Percentiles rank a stretch among this genome's conserved stretches.
These are phyloP conservation scores for Neospermospora avenae DNA, from an alignment of 2,329 filamentous ascomycete genomes.

Conservation along the genomic window DNA sequence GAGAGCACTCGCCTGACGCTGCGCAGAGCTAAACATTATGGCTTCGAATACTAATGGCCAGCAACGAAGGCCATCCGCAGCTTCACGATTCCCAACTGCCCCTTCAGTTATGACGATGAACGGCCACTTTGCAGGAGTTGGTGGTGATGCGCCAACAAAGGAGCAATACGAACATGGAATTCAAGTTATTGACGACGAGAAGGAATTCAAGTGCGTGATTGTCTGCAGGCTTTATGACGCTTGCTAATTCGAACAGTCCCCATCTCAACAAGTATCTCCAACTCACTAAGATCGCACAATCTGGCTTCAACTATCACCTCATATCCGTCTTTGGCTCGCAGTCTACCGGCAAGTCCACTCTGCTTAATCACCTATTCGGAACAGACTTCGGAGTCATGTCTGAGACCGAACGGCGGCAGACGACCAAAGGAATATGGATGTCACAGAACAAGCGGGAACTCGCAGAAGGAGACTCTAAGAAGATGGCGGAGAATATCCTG, in stretches of 20 bases:
- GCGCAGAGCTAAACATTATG: constrained; percentile 20
- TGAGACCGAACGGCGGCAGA: constrained; percentile 89
- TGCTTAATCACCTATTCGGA: constrained; percentile 93
- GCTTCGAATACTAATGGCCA: constrained; percentile 27
- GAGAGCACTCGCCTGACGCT: not conserved
- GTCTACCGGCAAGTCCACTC: constrained; percentile 95
- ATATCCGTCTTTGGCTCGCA: constrained; percentile 99
- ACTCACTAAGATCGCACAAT: constrained; percentile 73
- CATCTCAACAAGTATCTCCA: constrained; percentile 80
- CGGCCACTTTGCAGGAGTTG: constrained; percentile 74
- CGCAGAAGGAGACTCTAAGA: constrained; percentile 45
- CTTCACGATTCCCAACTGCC: constrained; percentile 33
- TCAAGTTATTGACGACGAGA: constrained; percentile 94
- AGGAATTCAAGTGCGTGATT: constrained; percentile 82
- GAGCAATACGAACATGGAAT: constrained; percentile 86
- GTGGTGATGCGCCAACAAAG: constrained; percentile 61
- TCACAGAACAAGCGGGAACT: constrained; percentile 82
- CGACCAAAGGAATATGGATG: constrained; percentile 99
- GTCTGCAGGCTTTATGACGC: not conserved
- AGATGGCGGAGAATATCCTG: constrained; percentile 95
- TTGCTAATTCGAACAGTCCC: constrained; percentile 48
- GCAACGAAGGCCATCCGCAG: constrained; percentile 30
- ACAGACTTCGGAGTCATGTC: constrained; percentile 98
- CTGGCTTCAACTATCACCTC: constrained; percentile 98
- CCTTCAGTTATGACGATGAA: constrained; percentile 56